Base-by-base conservation (phyloP, 805 yeast species). In the Grigorovia jiainica region DNA sequence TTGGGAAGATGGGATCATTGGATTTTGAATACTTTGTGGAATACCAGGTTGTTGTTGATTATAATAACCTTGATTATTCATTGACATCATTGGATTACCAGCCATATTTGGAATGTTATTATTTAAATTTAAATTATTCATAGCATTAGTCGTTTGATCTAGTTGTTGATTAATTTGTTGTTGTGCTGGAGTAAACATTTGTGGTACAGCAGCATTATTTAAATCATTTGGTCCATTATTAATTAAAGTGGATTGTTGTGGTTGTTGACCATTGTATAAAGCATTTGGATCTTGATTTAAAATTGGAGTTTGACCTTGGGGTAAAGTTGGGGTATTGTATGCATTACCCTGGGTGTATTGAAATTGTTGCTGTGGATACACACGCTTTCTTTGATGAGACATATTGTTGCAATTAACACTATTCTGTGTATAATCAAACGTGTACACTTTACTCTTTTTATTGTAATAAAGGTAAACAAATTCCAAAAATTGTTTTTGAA, bases 381-480 rank as follows among this genome's bases (percentile, higher is more conserved):
- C 68, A 48, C 79, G 69, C 48, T 72, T 67, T 53, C 55, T 68
- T 35, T 58, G 57, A 46, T 64, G 68, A n/a, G 66, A 63, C 65
- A 61, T 59, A 5, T 18, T 21, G 18, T 7, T 18, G n/a, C 35
- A 33, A 33, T 30, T 33, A 23, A 19, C 15, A 33, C 35, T 33
- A 16, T 31, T 31, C n/a, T n/a, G n/a, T n/a, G n/a, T n/a, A n/a
- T n/a, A n/a, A n/a, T n/a, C 9, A 31, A 16, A 16, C 13, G 15
- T 15, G 34, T 16, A 15, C 15, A 31, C 13, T 18, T 16, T 15
- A 20, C 20, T 31, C n/a, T n/a, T n/a, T n/a, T n/a, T n/a, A n/a
- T n/a, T n/a, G n/a, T n/a, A n/a, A n/a, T n/a, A n/a, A n/a, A n/a
- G n/a, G n/a, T n/a, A n/a, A n/a, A n/a, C n/a, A n/a, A n/a, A n/a